Percentiles rank a stretch among this genome's conserved stretches.
Evolutionary conservation across 305 asterid genomes (phyloP).

Genomic region (Euphrasia arctica): DNA sequence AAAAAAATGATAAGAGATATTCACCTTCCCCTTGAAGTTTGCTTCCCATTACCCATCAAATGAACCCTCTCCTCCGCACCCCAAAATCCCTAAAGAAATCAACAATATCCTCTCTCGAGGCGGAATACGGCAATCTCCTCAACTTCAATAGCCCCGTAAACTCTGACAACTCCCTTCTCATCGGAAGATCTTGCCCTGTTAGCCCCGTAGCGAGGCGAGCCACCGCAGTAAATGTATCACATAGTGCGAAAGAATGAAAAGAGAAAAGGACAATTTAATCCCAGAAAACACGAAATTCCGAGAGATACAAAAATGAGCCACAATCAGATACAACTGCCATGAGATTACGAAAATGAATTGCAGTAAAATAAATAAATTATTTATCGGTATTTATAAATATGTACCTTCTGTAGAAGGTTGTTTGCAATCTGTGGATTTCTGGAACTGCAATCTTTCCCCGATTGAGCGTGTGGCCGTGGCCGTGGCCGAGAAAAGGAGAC

Average conservation of each 20-base stretch:
- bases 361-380: too few species aligned
- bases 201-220: constrained; percentile 56
- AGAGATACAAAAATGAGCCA: neutral
- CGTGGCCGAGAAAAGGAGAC: too few species aligned
- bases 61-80: constrained; percentile 61
- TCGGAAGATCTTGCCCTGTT: constrained; percentile 75
- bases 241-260: too few species aligned
- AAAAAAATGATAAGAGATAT: constrained; percentile 19
- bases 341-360: constrained; percentile 10
- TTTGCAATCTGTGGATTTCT: neutral
- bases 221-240: constrained; percentile 24
- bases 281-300: too few species aligned
- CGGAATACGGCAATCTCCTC: constrained; percentile 85
- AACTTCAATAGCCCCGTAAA: constrained; percentile 70
- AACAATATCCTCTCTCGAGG: constrained; percentile 60
- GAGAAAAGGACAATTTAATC: too few species aligned
- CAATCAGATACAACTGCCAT: neutral
- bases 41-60: constrained; percentile 72
- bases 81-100: constrained; percentile 72
- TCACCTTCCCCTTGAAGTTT: constrained; percentile 78
- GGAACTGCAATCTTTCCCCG: too few species aligned
- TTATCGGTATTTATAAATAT: too few species aligned
- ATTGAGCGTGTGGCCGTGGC: neutral
- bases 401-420: constrained; percentile 35
- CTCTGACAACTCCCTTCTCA: constrained; percentile 72